Evolutionary conservation across 164 flowering plant genomes (phyloP).

Genomic region (Stephania cephalantha): DNA sequence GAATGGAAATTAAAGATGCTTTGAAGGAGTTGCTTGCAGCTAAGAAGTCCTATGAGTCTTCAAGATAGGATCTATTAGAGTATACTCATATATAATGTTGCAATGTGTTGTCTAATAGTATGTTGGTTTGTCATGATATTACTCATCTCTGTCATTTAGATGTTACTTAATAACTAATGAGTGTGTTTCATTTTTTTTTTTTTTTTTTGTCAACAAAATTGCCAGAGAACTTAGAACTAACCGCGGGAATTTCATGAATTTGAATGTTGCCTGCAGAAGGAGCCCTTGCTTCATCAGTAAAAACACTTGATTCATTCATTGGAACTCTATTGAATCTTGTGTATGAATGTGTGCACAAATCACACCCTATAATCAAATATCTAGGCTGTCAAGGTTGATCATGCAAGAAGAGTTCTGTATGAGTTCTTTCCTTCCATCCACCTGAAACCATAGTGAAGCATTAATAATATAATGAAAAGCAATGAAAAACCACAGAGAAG

Average conservation of each 20-base stretch:
- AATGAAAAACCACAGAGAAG: neutral
- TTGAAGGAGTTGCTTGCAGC: too few relatives aligned
- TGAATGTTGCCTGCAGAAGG: neutral
- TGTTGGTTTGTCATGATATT: too few relatives aligned
- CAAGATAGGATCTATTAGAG: too few relatives aligned
- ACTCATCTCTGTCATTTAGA: too few relatives aligned
- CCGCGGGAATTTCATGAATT: neutral
- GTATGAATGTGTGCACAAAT: neutral
- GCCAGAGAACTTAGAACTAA: neutral
- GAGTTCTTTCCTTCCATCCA: constrained; percentile 71
- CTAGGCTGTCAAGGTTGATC: constrained; percentile 57
- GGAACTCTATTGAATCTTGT: neutral
- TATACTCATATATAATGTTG: too few relatives aligned
- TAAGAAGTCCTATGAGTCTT: too few relatives aligned
- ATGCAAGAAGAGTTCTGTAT: constrained; percentile 48
- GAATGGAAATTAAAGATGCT: too few relatives aligned
- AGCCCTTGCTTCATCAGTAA: neutral
- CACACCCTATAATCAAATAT: constrained; percentile 38
- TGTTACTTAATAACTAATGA: too few relatives aligned
- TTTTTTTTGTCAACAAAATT: neutral
- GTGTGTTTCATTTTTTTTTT: too few relatives aligned
- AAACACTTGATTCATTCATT: neutral
- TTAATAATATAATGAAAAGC: neutral
- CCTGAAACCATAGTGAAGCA: constrained; percentile 32
- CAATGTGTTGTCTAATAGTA: too few relatives aligned